These are phyloP conservation scores for Aspergillus egyptiacus DNA, from an alignment of 495 filamentous ascomycete genomes.

Conservation along the genomic window DNA sequence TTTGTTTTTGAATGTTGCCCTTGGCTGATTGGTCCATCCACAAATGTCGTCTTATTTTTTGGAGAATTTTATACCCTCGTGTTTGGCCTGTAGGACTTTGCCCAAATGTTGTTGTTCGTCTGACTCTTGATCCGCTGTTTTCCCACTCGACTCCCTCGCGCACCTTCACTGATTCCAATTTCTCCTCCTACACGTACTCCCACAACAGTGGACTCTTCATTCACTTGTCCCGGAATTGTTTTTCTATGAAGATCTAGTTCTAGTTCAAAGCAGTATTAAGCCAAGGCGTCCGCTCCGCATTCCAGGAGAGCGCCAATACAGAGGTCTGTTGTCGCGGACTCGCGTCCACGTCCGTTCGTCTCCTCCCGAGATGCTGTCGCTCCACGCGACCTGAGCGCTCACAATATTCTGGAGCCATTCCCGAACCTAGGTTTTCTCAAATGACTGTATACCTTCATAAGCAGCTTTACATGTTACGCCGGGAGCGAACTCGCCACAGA, in stretches of 20 bases:
- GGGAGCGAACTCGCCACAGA: too few relatives aligned
- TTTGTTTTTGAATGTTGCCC: slow-evolving; percentile 11
- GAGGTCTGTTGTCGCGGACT: too few relatives aligned
- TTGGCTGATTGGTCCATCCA: slow-evolving; percentile 11
- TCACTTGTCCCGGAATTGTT: neutral
- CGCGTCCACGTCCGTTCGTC: neutral
- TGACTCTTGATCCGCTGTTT: neutral
- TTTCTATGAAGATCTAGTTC: neutral
- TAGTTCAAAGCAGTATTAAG: too few relatives aligned
- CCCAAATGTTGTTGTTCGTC: slow-evolving; percentile 2
- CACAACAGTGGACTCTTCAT: neutral
- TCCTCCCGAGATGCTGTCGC: neutral
- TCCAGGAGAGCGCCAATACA: neutral
- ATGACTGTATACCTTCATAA: too few relatives aligned
- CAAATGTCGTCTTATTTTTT: slow-evolving; percentile 5
- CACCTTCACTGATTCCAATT: slow-evolving; percentile 7
- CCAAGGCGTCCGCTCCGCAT: too few relatives aligned
- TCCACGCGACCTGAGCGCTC: neutral
- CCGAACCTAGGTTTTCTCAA: too few relatives aligned
- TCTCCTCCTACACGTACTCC: slow-evolving; percentile 10
- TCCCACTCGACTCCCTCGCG: slow-evolving; percentile 6
- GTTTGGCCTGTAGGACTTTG: neutral
- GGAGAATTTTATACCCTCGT: neutral
- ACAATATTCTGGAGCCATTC: neutral
- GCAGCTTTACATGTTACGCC: too few relatives aligned